phyloP scores from a whole-genome alignment of 352 stramenopile species.

The Pythium insidiosum region DNA sequence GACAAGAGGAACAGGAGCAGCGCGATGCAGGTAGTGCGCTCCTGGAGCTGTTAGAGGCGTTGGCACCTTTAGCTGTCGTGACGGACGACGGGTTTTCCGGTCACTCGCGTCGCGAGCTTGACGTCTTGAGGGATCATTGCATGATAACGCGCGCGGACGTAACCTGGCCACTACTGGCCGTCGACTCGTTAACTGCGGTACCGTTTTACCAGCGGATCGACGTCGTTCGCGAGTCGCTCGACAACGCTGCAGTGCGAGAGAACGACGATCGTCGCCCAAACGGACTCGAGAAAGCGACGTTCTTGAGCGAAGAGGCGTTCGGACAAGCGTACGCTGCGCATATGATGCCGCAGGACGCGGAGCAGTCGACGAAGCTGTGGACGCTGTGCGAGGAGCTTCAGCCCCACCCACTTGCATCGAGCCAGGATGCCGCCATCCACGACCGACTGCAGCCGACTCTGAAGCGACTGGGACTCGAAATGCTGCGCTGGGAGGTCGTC shows the following conservation, averaged over 20 bases:
- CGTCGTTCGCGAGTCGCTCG: constrained; percentile 27
- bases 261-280: too few species aligned
- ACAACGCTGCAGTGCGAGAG: constrained; percentile 14
- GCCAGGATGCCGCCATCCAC: background rate
- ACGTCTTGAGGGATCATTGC: constrained; percentile 7
- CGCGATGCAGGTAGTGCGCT: constrained; percentile 6
- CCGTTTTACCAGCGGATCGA: constrained; percentile 34
- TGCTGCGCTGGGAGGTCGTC: constrained; percentile 9
- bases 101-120: constrained; percentile 6
- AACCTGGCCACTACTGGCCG: constrained; percentile 41
- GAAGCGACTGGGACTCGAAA: constrained; percentile 3
- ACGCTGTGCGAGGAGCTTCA: background rate
- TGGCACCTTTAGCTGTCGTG: constrained; percentile 5
- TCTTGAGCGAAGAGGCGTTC: too few species aligned
- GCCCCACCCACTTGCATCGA: background rate
- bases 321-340: constrained; percentile 1
- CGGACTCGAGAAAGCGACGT: constrained; percentile 10
- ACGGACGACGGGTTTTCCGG: constrained; percentile 16
- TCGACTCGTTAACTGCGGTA: constrained; percentile 47
- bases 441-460: background rate
- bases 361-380: background rate
- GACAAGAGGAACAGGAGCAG: constrained; percentile 2
- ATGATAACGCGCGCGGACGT: constrained; percentile 23
- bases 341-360: background rate
- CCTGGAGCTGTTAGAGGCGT: constrained; percentile 5